A percentile compares a stretch with the other conserved stretches of the same genome.
phyloP scores from a whole-genome alignment of 805 yeast genomes.

The Metschnikowia lachancei region DNA sequence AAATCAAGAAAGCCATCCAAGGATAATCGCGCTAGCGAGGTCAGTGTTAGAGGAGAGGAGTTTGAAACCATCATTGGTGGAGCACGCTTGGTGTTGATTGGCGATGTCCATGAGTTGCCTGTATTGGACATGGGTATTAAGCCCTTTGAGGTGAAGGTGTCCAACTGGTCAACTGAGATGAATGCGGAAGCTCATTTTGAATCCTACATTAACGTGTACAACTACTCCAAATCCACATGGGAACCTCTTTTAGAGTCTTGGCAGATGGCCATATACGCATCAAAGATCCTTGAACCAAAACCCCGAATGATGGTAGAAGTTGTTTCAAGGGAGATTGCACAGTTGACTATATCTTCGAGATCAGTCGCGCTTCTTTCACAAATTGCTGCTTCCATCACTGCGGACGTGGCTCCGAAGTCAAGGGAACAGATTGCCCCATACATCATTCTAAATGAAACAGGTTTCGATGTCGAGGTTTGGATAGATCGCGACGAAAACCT shows the following conservation, averaged over 20 bases:
- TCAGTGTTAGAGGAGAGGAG: slow-evolving; percentile 65
- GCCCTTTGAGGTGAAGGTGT: slow-evolving; percentile 65
- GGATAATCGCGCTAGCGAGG: slow-evolving; percentile 17
- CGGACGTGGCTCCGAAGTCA: slow-evolving; percentile 53
- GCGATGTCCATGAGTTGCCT: slow-evolving; percentile 89
- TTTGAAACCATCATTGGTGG: slow-evolving; percentile 69
- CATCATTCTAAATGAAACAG: slow-evolving; percentile 78
- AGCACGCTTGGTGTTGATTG: slow-evolving; percentile 74
- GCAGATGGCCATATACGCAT: slow-evolving; percentile 71
- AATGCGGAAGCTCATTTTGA: slow-evolving; percentile 66
- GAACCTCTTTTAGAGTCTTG: slow-evolving; percentile 91
- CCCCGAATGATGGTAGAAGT: slow-evolving; percentile 60
- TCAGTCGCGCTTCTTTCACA: slow-evolving; percentile 76
- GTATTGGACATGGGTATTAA: slow-evolving; percentile 71
- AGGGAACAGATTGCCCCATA: slow-evolving; percentile 85
- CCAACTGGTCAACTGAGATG: slow-evolving; percentile 84
- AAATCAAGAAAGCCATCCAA: slow-evolving; percentile 32
- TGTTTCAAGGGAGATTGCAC: slow-evolving; percentile 72
- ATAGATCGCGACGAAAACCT: slow-evolving; percentile 44
- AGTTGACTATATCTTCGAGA: slow-evolving; percentile 76
- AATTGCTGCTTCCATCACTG: slow-evolving; percentile 55
- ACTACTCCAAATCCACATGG: slow-evolving; percentile 89
- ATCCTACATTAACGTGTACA: slow-evolving; percentile 71
- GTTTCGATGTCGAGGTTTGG: slow-evolving; percentile 80
- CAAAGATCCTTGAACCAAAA: slow-evolving; percentile 46